Conservation (phyloP, 2,329 filamentous ascomycete genomes). For the Exophiala aquamarina region DNA sequence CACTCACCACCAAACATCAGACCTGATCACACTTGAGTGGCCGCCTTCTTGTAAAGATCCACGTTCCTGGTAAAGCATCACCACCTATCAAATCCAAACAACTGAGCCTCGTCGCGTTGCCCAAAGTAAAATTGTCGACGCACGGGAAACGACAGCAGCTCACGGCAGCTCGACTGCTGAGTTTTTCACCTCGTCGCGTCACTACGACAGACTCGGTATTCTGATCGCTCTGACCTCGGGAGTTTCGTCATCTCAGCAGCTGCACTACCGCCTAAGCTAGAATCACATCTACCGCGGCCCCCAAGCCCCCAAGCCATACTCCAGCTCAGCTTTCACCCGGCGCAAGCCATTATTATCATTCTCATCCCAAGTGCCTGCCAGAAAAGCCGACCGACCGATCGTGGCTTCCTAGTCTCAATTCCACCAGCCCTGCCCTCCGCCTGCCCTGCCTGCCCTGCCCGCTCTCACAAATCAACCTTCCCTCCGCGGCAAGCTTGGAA, state of each 20-base stretch:
- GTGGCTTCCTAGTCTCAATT: no score
- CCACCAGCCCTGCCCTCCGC: no score
- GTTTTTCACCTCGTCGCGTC: background rate
- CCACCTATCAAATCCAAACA: slow-evolving; percentile 17
- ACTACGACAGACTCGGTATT: background rate
- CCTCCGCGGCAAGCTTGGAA: slow-evolving; percentile 6
- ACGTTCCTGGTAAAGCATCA: slow-evolving; percentile 22
- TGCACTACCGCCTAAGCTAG: background rate
- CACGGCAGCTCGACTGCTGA: background rate
- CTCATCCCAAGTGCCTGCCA: no score
- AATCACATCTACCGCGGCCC: background rate
- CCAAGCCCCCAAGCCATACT: no score
- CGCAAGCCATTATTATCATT: no score
- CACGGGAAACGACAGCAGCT: background rate
- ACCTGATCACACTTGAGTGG: slow-evolving; percentile 18
- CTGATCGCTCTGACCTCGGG: background rate
- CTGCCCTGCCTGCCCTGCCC: no score
- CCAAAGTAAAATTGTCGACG: slow-evolving; percentile 16
- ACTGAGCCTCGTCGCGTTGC: slow-evolving; percentile 6
- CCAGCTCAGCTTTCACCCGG: no score
- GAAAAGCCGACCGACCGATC: no score
- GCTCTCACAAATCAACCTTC: background rate
- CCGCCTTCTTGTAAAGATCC: slow-evolving; percentile 19
- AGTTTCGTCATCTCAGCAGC: background rate
- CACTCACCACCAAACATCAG: slow-evolving; percentile 1